phyloP scores from a whole-genome alignment of 1,284 basidiomycete genomes.

The Xerocomus nothofagi region DNA sequence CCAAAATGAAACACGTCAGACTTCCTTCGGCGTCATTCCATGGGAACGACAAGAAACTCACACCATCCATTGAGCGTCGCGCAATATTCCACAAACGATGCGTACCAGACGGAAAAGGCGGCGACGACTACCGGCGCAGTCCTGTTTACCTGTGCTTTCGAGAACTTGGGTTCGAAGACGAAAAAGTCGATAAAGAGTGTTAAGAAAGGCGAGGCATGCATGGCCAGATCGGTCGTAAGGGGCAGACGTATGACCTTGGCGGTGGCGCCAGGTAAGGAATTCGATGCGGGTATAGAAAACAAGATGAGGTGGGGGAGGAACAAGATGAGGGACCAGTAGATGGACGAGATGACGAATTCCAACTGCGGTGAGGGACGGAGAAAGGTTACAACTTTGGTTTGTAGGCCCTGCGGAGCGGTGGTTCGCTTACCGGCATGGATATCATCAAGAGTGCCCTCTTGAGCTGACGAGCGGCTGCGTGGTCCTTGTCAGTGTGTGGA shows the following conservation, averaged over 20 bases:
- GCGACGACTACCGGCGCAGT: constrained; percentile 48
- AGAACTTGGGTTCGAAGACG: constrained; percentile 63
- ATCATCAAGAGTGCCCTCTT: constrained; percentile 31
- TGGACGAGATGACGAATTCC: constrained; percentile 63
- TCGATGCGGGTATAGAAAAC: constrained; percentile 23
- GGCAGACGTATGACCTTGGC: constrained; percentile 44
- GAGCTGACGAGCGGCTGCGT: constrained; percentile 14
- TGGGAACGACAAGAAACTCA: constrained; percentile 38
- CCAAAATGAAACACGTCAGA: constrained; percentile 11
- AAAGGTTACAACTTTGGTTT: constrained; percentile 1
- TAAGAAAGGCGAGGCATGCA: constrained; percentile 67
- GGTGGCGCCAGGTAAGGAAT: constrained; percentile 38
- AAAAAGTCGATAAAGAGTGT: constrained; percentile 71
- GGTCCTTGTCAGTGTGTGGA: background rate
- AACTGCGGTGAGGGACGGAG: constrained; percentile 40
- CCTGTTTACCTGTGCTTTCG: constrained; percentile 41
- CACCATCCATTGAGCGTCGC: constrained; percentile 62
- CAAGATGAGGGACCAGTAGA: constrained; percentile 70
- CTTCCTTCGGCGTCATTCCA: background rate
- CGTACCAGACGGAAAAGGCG: constrained; percentile 54
- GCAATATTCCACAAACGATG: constrained; percentile 68
- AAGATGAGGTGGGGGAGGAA: constrained; percentile 57
- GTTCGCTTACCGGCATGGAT: constrained; percentile 27
- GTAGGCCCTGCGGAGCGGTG: background rate
- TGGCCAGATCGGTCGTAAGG: constrained; percentile 58